phyloP scores from a whole-genome alignment of 768 basidiomycete genomes.

The Hortiboletus campestris region DNA sequence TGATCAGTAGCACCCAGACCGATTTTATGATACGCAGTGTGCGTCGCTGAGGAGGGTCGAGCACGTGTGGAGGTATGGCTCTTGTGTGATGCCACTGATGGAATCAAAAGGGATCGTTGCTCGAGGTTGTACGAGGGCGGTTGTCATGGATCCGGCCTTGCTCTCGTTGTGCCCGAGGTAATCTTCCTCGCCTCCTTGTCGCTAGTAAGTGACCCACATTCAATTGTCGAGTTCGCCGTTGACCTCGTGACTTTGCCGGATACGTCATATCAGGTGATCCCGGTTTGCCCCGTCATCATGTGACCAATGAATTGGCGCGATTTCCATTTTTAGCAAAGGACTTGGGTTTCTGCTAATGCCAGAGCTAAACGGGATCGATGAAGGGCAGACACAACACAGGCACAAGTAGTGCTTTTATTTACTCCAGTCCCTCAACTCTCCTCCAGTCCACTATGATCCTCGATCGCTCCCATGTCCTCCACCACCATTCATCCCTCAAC shows the following conservation, averaged over 20 bases:
- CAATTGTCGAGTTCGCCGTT: slow-evolving; percentile 13
- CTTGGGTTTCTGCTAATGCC: slow-evolving; percentile 21
- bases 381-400: slow-evolving; percentile 18
- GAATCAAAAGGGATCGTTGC: neutral
- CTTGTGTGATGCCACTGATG: slow-evolving; percentile 5
- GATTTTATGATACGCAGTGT: neutral
- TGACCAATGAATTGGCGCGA: slow-evolving; percentile 16
- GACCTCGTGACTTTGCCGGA: neutral
- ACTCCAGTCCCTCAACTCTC: neutral
- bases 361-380: slow-evolving; percentile 24
- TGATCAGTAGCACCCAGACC: slow-evolving; percentile 10
- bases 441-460: slow-evolving; percentile 26
- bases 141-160: neutral
- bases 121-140: neutral
- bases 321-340: slow-evolving; percentile 22
- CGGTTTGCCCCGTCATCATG: slow-evolving; percentile 24
- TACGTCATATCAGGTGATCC: slow-evolving; percentile 8
- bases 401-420: slow-evolving; percentile 1
- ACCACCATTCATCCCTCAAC: slow-evolving; percentile 54
- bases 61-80: slow-evolving; percentile 13
- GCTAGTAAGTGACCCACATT: slow-evolving; percentile 1
- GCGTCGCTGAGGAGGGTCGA: slow-evolving; percentile 10
- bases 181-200: neutral
- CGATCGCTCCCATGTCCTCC: slow-evolving; percentile 25
- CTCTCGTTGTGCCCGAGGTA: neutral